Evolutionary conservation across 768 basidiomycete genomes (phyloP).

Genomic region (Xerocomellus chrysenteron): DNA sequence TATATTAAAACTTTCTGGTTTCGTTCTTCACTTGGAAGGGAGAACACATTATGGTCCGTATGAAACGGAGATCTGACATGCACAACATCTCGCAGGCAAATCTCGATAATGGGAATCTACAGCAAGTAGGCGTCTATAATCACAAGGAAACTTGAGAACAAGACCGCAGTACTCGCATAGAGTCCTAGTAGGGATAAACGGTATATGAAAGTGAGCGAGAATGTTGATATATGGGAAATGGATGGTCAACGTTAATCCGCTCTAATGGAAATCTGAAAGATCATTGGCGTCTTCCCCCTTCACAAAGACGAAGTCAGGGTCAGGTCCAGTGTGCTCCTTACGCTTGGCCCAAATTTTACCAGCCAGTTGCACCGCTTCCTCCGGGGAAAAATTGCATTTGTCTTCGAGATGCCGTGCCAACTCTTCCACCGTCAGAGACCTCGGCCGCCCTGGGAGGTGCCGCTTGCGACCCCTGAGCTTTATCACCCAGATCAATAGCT

Average conservation of each 20-base stretch:
- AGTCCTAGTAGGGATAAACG: neutral
- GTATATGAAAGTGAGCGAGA: too few species aligned
- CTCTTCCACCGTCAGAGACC: conserved; percentile 12
- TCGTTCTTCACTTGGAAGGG: neutral
- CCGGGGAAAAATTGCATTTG: conserved; percentile 10
- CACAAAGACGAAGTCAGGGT: neutral
- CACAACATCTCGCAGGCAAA: neutral
- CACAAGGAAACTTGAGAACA: neutral
- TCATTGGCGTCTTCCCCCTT: conserved; percentile 1
- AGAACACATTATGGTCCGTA: neutral
- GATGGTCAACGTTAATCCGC: neutral
- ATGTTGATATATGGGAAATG: neutral
- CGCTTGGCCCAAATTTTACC: conserved; percentile 19
- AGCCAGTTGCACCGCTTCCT: conserved; percentile 19
- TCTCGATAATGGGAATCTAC: neutral
- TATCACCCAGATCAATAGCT: conserved; percentile 19
- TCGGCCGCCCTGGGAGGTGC: neutral
- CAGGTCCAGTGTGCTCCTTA: neutral
- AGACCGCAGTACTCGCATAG: neutral
- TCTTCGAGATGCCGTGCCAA: conserved; percentile 14
- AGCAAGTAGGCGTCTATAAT: neutral
- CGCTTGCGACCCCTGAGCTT: conserved; percentile 6
- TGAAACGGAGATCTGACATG: neutral
- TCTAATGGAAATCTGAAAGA: neutral
- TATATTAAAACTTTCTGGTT: neutral